A percentile compares a stretch with the other conserved stretches of the same genome.
Conservation (phyloP, 176 grass and related monocot species). For the Elaeis guineensis region DNA sequence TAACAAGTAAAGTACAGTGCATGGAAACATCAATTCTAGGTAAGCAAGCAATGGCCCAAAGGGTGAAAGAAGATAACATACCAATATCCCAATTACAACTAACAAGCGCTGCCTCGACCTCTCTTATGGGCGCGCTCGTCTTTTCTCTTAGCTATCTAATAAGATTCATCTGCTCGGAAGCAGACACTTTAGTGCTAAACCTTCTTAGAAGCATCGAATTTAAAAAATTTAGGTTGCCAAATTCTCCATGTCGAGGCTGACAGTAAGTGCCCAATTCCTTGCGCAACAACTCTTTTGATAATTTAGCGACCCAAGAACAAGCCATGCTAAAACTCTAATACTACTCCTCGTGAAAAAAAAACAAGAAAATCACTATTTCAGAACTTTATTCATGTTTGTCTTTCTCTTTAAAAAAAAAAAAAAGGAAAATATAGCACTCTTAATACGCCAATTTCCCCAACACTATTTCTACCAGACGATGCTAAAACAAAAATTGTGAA, state of each 20-base stretch:
- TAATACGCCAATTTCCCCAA: too few species aligned
- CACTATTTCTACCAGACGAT: too few species aligned
- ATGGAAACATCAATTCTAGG: too few species aligned
- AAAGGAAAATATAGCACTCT: too few species aligned
- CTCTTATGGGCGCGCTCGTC: slow-evolving; percentile 81
- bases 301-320: slow-evolving; percentile 26
- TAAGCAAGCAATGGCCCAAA: background rate
- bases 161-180: slow-evolving; percentile 62
- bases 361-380: too few species aligned
- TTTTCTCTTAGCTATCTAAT: slow-evolving; percentile 72
- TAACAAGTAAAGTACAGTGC: background rate
- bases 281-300: slow-evolving; percentile 16
- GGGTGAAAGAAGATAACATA: slow-evolving; percentile 3
- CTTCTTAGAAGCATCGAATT: slow-evolving; percentile 28
- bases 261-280: slow-evolving; percentile 1
- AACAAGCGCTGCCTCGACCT: slow-evolving; percentile 73
- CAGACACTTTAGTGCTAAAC: slow-evolving; percentile 40
- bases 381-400: too few species aligned
- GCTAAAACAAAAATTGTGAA: too few species aligned
- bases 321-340: slow-evolving; percentile 28
- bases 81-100: slow-evolving; percentile 85
- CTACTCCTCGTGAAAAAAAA: too few species aligned
- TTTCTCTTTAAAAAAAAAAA: too few species aligned
- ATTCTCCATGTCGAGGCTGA: slow-evolving; percentile 12
- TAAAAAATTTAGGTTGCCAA: background rate